phyloP scores from a whole-genome alignment of 2,329 filamentous ascomycete species.

The Colletotrichum neosansevieriae region DNA sequence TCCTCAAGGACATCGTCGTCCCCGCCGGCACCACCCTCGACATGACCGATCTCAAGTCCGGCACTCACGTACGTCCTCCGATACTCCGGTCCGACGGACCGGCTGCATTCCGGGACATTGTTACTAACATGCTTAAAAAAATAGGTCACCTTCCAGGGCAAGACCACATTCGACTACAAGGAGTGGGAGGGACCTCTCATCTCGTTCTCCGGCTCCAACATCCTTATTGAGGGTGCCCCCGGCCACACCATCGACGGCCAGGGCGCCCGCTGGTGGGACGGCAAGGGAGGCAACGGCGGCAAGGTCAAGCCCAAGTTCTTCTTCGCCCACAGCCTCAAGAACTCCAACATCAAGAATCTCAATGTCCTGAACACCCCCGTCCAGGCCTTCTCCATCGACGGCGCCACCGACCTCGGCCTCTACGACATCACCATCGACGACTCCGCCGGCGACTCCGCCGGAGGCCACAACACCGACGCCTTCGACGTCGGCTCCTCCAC shows the following conservation, averaged over 20 bases:
- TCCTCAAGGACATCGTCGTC: constrained; percentile 65
- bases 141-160: constrained; percentile 71
- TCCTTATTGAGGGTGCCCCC: constrained; percentile 64
- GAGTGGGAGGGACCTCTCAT: constrained; percentile 76
- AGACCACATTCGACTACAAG: constrained; percentile 75
- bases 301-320: constrained; percentile 74
- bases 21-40: constrained; percentile 71
- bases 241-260: constrained; percentile 68
- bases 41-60: constrained; percentile 62
- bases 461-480: constrained; percentile 67
- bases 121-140: constrained; percentile 42
- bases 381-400: constrained; percentile 56
- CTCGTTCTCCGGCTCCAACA: constrained; percentile 67
- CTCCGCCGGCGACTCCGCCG: constrained; percentile 50
- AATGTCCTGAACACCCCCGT: constrained; percentile 57
- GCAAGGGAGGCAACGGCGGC: constrained; percentile 69
- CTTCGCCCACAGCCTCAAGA: constrained; percentile 56
- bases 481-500: constrained; percentile 67
- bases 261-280: constrained; percentile 72
- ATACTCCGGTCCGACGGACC: rapidly evolving
- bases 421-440: constrained; percentile 54
- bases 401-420: constrained; percentile 50
- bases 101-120: no score
- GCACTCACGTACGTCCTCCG: constrained; percentile 53
- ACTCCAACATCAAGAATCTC: constrained; percentile 53